A percentile compares a stretch with the other conserved stretches of the same genome.
phyloP scores from a whole-genome alignment of 257 asterid species.

The Solanum boliviense region DNA sequence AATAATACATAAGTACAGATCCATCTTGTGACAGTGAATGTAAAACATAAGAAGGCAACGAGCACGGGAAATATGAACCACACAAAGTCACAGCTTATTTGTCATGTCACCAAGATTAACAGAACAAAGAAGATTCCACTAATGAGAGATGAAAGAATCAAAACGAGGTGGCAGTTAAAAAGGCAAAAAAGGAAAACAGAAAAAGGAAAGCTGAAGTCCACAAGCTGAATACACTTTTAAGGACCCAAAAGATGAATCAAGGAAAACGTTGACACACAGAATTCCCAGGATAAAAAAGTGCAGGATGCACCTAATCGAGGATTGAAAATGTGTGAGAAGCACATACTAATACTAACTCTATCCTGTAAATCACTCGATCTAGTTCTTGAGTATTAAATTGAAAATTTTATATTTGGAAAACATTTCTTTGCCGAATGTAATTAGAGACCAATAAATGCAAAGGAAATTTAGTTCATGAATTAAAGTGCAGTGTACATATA shows the following conservation, averaged over 20 bases:
- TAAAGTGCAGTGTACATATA: background rate
- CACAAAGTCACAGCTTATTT: background rate
- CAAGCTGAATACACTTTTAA: background rate
- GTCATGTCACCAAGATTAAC: background rate
- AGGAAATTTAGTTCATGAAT: background rate
- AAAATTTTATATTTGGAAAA: background rate
- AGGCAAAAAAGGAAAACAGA: background rate
- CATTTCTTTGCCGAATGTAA: background rate
- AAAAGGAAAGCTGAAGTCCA: background rate
- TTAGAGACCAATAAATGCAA: background rate
- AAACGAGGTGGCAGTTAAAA: background rate
- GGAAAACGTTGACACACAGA: background rate
- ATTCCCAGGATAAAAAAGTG: background rate
- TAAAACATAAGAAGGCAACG: background rate
- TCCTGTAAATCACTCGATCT: background rate
- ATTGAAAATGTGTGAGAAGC: background rate
- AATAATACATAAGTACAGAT: background rate
- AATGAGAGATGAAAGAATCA: background rate
- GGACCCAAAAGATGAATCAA: background rate
- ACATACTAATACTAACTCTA: background rate
- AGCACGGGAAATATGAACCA: background rate
- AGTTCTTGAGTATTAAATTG: background rate
- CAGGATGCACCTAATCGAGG: background rate
- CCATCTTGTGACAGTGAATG: background rate
- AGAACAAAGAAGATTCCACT: background rate